A percentile compares a stretch with the other conserved stretches of the same genome.
These are phyloP conservation scores for Prorocentrum cordatum DNA, from an alignment of 169 alveolate species.

Conservation along the genomic window DNA sequence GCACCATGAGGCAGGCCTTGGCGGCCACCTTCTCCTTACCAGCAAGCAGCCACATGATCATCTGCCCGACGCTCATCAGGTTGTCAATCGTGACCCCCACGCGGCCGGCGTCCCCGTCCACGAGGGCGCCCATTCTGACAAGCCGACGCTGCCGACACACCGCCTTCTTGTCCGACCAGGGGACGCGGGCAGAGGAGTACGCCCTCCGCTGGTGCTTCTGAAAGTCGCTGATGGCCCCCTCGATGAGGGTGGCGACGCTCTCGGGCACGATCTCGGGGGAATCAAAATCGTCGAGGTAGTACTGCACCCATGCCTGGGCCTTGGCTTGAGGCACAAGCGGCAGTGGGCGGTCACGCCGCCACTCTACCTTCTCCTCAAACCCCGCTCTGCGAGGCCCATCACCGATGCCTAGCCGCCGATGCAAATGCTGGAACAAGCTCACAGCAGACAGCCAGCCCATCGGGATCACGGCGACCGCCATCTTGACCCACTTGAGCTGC, in stretches of 20 bases:
- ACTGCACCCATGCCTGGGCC: neutral
- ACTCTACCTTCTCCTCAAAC: neutral
- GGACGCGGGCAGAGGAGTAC: neutral
- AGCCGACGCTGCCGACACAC: neutral
- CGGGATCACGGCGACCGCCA: neutral
- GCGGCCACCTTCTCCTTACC: neutral
- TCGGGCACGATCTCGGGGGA: neutral
- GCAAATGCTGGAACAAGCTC: slow-evolving; percentile 27
- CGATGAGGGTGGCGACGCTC: neutral
- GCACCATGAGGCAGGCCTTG: neutral
- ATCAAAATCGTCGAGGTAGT: slow-evolving; percentile 23
- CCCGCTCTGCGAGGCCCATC: neutral
- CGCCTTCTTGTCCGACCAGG: neutral
- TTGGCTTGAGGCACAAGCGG: neutral
- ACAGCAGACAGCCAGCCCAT: slow-evolving; percentile 20
- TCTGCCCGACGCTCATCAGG: neutral
- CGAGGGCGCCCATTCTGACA: neutral
- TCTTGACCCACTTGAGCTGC: neutral
- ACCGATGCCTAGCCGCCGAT: neutral
- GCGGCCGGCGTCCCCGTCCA: neutral
- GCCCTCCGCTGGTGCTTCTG: neutral
- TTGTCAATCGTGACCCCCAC: no score
- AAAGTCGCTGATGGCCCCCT: neutral
- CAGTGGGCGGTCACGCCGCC: neutral
- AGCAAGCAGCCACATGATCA: neutral